phyloP scores from a whole-genome alignment of 2,329 filamentous ascomycete genomes.

The Keithomyces neogunnii region DNA sequence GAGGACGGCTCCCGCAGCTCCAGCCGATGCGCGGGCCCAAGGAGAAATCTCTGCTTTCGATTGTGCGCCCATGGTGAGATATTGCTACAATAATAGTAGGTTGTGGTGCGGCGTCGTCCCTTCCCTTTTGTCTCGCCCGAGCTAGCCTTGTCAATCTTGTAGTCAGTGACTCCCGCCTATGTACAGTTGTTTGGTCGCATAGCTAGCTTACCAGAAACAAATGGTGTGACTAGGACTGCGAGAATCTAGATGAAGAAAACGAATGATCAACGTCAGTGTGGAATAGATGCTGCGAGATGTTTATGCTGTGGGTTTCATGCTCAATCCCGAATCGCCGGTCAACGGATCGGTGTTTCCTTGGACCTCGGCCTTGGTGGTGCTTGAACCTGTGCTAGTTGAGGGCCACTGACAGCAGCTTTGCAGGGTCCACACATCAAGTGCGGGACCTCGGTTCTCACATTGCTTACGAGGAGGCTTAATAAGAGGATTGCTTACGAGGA shows the following conservation, averaged over 20 bases:
- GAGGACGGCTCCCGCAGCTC: constrained; percentile 84
- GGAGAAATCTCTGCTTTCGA: constrained; percentile 71
- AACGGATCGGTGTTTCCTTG: too few species aligned
- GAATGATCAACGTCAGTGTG: too few species aligned
- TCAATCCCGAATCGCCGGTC: too few species aligned
- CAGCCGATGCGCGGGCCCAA: constrained; percentile 88
- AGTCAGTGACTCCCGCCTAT: neutral
- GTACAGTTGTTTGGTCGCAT: neutral
- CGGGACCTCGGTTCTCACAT: neutral
- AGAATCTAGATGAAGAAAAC: too few species aligned
- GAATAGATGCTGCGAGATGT: too few species aligned
- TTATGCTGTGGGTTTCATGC: too few species aligned
- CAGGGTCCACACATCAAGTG: neutral
- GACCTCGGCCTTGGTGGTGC: too few species aligned
- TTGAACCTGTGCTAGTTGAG: too few species aligned
- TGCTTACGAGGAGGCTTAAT: neutral
- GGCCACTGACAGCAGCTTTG: too few species aligned
- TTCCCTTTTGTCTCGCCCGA: neutral
- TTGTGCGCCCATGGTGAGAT: constrained; percentile 38
- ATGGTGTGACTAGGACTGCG: too few species aligned
- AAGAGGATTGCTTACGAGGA: too few species aligned
- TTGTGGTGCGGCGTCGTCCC: neutral
- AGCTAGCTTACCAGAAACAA: too few species aligned
- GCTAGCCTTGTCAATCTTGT: neutral
- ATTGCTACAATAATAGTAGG: neutral